These are phyloP conservation scores for Ulmus americana DNA, from an alignment of 331 rosid genomes.

Conservation along the genomic window DNA sequence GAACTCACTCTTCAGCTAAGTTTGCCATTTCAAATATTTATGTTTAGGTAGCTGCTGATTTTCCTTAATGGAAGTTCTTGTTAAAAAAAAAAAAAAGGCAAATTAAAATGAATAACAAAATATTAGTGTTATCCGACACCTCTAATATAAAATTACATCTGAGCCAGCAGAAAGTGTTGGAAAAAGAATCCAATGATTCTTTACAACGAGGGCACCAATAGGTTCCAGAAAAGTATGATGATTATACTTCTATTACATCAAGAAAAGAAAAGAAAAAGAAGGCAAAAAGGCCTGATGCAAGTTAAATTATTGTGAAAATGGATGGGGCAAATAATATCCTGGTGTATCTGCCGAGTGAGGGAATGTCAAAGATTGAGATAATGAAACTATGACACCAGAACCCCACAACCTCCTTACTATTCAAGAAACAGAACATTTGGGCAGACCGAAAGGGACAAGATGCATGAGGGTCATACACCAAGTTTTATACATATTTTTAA, in stretches of 20 bases:
- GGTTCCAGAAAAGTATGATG: background rate
- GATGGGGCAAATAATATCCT: background rate
- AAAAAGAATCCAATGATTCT: constrained; percentile 19
- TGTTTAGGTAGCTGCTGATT: too few relatives aligned
- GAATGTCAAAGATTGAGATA: constrained; percentile 18
- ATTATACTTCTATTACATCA: background rate
- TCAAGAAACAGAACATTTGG: background rate
- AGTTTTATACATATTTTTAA: too few relatives aligned
- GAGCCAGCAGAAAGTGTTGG: background rate
- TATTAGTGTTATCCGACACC: too few relatives aligned
- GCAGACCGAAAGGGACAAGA: background rate
- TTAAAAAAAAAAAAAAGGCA: too few relatives aligned
- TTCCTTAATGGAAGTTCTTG: too few relatives aligned
- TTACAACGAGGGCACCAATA: background rate
- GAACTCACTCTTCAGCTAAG: too few relatives aligned
- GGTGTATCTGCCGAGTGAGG: background rate
- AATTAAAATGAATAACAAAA: too few relatives aligned
- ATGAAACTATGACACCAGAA: constrained; percentile 7
- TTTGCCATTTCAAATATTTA: too few relatives aligned
- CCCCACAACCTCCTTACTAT: background rate
- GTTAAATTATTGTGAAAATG: background rate
- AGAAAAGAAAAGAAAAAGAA: background rate
- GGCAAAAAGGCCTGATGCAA: background rate
- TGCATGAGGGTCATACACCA: background rate
- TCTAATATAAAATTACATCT: too few relatives aligned